Conservation (phyloP, 129 eudicot genomes). For the Flaveria sonorensis region DNA sequence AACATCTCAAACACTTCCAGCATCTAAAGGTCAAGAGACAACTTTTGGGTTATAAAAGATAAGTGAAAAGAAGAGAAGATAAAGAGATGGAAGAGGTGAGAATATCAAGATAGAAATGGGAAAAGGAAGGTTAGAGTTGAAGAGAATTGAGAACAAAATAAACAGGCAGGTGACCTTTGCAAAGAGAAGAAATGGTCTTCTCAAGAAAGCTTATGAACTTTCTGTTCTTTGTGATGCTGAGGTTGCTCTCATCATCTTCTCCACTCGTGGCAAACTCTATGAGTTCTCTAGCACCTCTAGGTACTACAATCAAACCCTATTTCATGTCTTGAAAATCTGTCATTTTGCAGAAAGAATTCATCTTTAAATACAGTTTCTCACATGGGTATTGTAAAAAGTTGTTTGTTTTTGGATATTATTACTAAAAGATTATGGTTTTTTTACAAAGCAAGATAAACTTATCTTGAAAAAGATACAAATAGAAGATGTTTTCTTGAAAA, state of each 20-base stretch:
- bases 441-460: neutral
- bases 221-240: constrained; percentile 55
- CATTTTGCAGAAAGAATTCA: neutral
- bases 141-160: constrained; percentile 53
- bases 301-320: constrained; percentile 13
- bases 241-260: constrained; percentile 52
- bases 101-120: constrained; percentile 29
- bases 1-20: no score
- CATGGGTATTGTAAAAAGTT: neutral
- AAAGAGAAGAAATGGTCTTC: constrained; percentile 49
- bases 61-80: constrained; percentile 9
- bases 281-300: constrained; percentile 52
- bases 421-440: neutral
- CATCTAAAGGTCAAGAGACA: constrained; percentile 6
- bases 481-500: neutral
- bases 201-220: constrained; percentile 52
- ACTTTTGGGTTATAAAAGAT: constrained; percentile 29
- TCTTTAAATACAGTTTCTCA: neutral
- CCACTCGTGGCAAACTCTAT: constrained; percentile 49
- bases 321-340: neutral
- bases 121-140: constrained; percentile 47
- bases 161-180: constrained; percentile 52
- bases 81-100: constrained; percentile 10
- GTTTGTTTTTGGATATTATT: neutral
- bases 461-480: neutral